Percentiles rank a stretch among this genome's conserved stretches.
Conservation (phyloP, 129 eudicot species). For the Flaveria linearis region DNA sequence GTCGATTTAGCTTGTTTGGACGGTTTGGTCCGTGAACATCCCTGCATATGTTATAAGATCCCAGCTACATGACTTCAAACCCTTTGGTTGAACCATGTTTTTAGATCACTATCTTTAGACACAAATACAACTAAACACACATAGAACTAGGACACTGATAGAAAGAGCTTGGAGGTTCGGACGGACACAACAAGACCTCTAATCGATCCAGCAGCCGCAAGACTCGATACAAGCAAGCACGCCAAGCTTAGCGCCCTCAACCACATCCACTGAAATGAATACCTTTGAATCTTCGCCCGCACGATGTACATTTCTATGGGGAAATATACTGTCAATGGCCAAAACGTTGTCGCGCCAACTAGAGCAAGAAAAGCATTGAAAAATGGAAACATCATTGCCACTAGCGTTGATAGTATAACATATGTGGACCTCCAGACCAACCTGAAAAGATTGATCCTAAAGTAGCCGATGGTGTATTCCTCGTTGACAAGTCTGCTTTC, state of each 20-base stretch:
- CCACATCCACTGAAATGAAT: slow-evolving; percentile 53
- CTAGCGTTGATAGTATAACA: slow-evolving; percentile 46
- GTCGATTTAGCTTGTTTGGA: no score
- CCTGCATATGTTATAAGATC: no score
- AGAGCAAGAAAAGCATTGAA: slow-evolving; percentile 74
- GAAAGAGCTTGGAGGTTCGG: slow-evolving; percentile 41
- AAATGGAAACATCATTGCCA: slow-evolving; percentile 72
- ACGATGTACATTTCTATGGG: slow-evolving; percentile 69
- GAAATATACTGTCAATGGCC: slow-evolving; percentile 81
- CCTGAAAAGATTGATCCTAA: slow-evolving; percentile 47
- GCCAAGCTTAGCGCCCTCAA: slow-evolving; percentile 43
- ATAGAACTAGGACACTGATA: slow-evolving; percentile 40
- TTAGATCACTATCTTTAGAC: no score
- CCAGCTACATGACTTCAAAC: no score
- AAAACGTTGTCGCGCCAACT: slow-evolving; percentile 64
- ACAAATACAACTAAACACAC: no score
- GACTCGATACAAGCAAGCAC: slow-evolving; percentile 56
- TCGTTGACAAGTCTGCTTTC: slow-evolving; percentile 37
- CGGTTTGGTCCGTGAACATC: no score
- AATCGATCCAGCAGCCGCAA: slow-evolving; percentile 63
- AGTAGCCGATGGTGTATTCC: slow-evolving; percentile 35
- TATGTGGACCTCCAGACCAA: slow-evolving; percentile 63
- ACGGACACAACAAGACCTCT: slow-evolving; percentile 53
- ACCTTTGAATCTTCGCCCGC: slow-evolving; percentile 43
- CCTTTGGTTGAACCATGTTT: no score